Evolutionary conservation across 225 moss, liverwort and hornwort genomes (phyloP), one percentile per base, ranked within the genome.

Genomic region (Pseudoscleropodium purum): DNA sequence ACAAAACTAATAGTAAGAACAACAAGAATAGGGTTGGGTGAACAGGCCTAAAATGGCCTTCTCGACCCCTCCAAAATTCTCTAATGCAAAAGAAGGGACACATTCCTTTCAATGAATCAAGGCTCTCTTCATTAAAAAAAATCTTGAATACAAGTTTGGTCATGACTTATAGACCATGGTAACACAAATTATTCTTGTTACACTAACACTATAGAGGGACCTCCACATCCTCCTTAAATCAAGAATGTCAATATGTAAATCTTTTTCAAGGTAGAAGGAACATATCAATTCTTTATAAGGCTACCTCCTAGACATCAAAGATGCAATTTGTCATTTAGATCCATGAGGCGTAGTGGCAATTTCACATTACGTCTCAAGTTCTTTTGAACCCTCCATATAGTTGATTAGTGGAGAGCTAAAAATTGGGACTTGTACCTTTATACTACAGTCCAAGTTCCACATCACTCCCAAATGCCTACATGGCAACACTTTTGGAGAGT

Each of bases 21-120:
- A n/a, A n/a, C n/a, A n/a, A n/a, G n/a, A n/a, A n/a, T n/a, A n/a
- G n/a, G n/a, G n/a, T n/a, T n/a, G n/a, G n/a, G n/a, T n/a, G n/a
- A n/a, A n/a, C n/a, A n/a, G n/a, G n/a, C n/a, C n/a, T n/a, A n/a
- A n/a, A n/a, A n/a, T n/a, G n/a, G n/a, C n/a, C n/a, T n/a, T n/a
- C n/a, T n/a, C n/a, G n/a, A n/a, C n/a, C n/a, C n/a, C n/a, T n/a
- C n/a, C n/a, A n/a, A n/a, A n/a, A n/a, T n/a, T n/a, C n/a, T n/a
- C n/a, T n/a, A n/a, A n/a, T n/a, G n/a, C n/a, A n/a, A n/a, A 23
- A 2, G 4, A 0, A 0, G 23, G 6, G 1, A 12, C 0, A 4
- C 6, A 23, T n/a, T 23, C 2, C 9, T n/a, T 68, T 6, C 0
- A 5, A 12, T 21, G 6, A 68, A n/a, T 68, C 6, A 68, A 68